Conservation (phyloP, 2,329 filamentous ascomycete genomes). For the Macrophomina phaseolina region DNA sequence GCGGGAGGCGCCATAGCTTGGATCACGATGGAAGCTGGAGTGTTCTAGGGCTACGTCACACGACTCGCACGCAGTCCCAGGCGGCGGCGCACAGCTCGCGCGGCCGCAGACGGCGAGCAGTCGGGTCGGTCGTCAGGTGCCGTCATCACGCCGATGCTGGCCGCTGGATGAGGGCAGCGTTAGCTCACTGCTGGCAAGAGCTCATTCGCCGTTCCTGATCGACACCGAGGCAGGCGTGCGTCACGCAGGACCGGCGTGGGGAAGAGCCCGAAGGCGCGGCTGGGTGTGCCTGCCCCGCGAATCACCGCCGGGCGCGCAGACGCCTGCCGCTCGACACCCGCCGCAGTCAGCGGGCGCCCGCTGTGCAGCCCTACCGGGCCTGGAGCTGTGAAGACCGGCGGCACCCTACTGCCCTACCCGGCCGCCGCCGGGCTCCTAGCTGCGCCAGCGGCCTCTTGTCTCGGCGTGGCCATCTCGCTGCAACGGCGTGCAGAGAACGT, state of each 20-base stretch:
- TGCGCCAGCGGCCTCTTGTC: background rate
- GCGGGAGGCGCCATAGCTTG: conserved; percentile 22
- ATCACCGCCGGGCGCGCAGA: background rate
- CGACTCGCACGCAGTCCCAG: conserved; percentile 10
- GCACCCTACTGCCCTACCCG: background rate
- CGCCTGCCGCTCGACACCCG: background rate
- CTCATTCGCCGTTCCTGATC: conserved; percentile 27
- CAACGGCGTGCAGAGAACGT: background rate
- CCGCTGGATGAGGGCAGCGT: background rate
- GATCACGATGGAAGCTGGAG: conserved; percentile 22
- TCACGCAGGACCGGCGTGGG: conserved; percentile 25
- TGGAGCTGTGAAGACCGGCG: background rate
- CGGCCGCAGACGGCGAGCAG: background rate
- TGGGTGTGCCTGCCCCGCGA: conserved; percentile 18
- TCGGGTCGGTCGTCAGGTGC: conserved; percentile 7
- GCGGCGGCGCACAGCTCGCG: background rate
- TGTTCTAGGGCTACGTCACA: conserved; percentile 24
- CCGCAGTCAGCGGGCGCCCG: conserved; percentile 12
- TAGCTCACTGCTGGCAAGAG: conserved; percentile 15
- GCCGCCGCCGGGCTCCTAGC: conserved; percentile 1
- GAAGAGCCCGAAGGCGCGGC: conserved; percentile 20
- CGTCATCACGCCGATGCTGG: conserved; percentile 15
- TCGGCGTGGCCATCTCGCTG: background rate
- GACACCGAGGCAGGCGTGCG: conserved; percentile 17
- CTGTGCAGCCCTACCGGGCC: conserved; percentile 11